phyloP scores from a whole-genome alignment of 768 basidiomycete genomes.

The Rhizopogon rudus region DNA sequence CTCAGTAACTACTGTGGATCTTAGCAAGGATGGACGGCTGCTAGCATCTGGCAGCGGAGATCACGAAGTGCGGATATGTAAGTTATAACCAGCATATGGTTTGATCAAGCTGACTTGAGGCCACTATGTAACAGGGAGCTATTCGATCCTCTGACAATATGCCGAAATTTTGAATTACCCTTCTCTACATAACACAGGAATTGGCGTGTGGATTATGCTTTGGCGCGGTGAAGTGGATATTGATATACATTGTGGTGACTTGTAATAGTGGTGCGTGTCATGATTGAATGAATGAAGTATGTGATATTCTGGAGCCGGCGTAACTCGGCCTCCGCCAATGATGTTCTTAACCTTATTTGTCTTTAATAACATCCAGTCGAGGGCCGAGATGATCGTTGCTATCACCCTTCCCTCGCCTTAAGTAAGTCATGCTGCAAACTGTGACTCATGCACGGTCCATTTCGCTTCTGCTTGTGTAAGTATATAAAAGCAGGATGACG shows the following conservation, averaged over 20 bases:
- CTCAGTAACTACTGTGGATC: slow-evolving; percentile 34
- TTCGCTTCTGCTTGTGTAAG: not conserved
- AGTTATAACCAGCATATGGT: slow-evolving; percentile 13
- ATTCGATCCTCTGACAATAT: not conserved
- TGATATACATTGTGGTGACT: not conserved
- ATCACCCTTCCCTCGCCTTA: not conserved
- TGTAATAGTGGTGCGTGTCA: not conserved
- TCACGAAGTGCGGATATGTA: slow-evolving; percentile 67
- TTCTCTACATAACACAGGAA: not conserved
- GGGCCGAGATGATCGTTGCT: not conserved
- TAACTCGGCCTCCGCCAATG: not conserved
- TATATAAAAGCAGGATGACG: not conserved
- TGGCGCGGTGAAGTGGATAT: not conserved
- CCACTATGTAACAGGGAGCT: not conserved
- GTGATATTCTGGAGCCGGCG: not conserved
- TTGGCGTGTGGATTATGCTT: not conserved
- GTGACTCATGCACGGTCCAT: not conserved
- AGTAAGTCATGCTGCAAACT: no score
- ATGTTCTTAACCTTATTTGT: not conserved
- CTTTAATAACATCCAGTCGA: not conserved
- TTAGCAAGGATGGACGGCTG: slow-evolving; percentile 54
- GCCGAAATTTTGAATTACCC: not conserved
- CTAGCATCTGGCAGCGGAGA: slow-evolving; percentile 71
- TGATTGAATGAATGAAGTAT: not conserved
- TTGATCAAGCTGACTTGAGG: not conserved